Percentiles rank a stretch among this genome's conserved stretches.
Conservation (phyloP, 805 yeast genomes). For the Candida wancherniae region DNA sequence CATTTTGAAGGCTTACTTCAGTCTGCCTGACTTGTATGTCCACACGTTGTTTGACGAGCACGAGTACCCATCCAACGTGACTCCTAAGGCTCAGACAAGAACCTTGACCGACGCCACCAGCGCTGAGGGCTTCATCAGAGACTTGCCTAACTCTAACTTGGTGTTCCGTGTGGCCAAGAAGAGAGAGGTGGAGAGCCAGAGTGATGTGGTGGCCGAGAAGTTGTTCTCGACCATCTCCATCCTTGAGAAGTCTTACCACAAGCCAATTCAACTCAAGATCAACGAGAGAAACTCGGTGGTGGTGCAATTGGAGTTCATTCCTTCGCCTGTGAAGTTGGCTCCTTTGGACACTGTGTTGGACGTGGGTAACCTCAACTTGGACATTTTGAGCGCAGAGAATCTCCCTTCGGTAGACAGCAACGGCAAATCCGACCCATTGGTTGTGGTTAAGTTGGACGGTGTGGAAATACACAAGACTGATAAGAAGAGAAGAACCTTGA, state of each 20-base stretch:
- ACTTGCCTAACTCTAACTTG: constrained; percentile 55
- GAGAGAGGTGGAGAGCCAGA: constrained; percentile 41
- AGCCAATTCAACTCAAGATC: constrained; percentile 44
- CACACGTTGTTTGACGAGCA: constrained; percentile 65
- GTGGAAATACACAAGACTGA: constrained; percentile 52
- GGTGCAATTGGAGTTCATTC: constrained; percentile 56
- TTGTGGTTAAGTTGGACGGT: constrained; percentile 50
- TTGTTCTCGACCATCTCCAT: constrained; percentile 49
- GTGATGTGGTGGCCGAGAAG: constrained; percentile 50
- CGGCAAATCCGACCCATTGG: constrained; percentile 76
- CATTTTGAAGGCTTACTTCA: constrained; percentile 45
- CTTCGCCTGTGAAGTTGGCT: constrained; percentile 50
- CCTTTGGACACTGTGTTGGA: constrained; percentile 60
- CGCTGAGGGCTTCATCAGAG: constrained; percentile 65
- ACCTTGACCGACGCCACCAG: constrained; percentile 39
- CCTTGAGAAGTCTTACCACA: constrained; percentile 43
- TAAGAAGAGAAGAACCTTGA: constrained; percentile 58
- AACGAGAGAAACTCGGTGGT: constrained; percentile 35
- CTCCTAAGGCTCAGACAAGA: constrained; percentile 46
- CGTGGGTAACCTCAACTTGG: constrained; percentile 59
- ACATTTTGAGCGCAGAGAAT: constrained; percentile 50
- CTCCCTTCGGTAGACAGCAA: constrained; percentile 60
- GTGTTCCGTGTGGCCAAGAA: constrained; percentile 55
- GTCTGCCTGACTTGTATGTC: constrained; percentile 45
- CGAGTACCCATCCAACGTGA: constrained; percentile 51